These are phyloP conservation scores for Tetradesmus obliquus DNA, from an alignment of 139 green algal species.

Conservation along the genomic window DNA sequence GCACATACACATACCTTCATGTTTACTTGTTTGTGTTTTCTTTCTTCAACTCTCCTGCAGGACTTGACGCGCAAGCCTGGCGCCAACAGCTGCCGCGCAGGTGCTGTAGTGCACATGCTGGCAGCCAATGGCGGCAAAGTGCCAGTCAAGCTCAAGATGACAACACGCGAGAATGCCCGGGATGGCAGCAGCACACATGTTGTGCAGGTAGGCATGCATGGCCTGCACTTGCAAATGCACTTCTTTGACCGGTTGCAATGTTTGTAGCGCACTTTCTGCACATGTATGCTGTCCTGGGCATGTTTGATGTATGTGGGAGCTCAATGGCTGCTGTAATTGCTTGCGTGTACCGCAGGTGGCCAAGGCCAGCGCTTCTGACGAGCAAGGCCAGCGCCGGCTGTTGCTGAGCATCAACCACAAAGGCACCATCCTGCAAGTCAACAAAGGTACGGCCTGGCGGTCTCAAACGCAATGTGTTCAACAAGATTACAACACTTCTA, in stretches of 20 bases:
- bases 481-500: no score
- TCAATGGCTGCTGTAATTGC: no score
- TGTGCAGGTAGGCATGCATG: conserved; percentile 10
- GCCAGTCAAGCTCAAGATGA: conserved; percentile 48
- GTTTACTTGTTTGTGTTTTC: no score
- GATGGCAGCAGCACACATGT: conserved; percentile 21
- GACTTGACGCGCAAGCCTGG: not conserved
- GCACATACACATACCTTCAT: no score
- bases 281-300: not conserved
- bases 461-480: no score
- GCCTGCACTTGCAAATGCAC: not conserved
- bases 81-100: conserved; percentile 47
- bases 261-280: not conserved
- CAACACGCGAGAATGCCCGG: not conserved
- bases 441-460: not conserved
- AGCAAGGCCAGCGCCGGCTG: conserved; percentile 25
- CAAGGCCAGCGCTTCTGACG: not conserved
- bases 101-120: conserved; percentile 8
- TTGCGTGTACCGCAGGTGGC: not conserved
- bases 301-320: no score
- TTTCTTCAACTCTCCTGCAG: no score
- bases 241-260: no score
- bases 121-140: conserved; percentile 38
- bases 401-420: conserved; percentile 30
- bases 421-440: conserved; percentile 16